Evolutionary conservation across 2,329 filamentous ascomycete genomes (phyloP).

Genomic region (Botrytis porri): DNA sequence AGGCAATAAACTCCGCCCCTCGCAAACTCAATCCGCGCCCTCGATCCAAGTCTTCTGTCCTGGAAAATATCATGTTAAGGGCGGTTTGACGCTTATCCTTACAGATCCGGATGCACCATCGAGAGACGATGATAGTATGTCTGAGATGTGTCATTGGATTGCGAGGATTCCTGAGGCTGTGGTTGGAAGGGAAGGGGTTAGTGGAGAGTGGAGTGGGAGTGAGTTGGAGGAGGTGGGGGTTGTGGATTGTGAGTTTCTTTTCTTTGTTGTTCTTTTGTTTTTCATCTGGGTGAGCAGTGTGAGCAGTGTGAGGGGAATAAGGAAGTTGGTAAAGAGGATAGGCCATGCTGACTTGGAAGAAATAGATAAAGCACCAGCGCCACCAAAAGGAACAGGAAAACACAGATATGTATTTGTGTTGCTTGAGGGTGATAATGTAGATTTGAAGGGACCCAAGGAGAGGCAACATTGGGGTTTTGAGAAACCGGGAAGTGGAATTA

Average conservation of each 20-base stretch:
- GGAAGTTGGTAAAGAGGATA: neutral
- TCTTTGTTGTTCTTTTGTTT: conserved; percentile 11
- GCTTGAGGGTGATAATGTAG: conserved; percentile 42
- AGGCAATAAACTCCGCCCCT: conserved; percentile 36
- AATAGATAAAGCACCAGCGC: conserved; percentile 51
- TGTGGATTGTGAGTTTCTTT: conserved; percentile 28
- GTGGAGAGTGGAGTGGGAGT: neutral
- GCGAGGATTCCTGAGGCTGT: conserved; percentile 24
- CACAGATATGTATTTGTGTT: conserved; percentile 57
- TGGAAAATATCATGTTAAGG: conserved; percentile 21
- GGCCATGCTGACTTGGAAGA: neutral
- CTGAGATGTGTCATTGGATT: conserved; percentile 57
- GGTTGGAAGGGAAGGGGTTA: neutral
- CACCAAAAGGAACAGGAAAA: conserved; percentile 53
- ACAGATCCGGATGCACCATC: conserved; percentile 59
- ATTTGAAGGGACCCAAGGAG: conserved; percentile 47
- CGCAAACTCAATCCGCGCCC: conserved; percentile 35
- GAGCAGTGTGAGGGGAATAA: no score
- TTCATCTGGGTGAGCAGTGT: no score
- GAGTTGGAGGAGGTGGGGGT: conserved; percentile 14
- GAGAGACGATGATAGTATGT: conserved; percentile 51
- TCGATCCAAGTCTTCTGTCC: conserved; percentile 36
- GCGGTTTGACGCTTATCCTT: conserved; percentile 47
- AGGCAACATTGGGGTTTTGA: conserved; percentile 55
- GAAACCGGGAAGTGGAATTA: conserved; percentile 47